Evolutionary conservation across 2,329 filamentous ascomycete species (phyloP).

Genomic region (Colletotrichum sansevieriae): DNA sequence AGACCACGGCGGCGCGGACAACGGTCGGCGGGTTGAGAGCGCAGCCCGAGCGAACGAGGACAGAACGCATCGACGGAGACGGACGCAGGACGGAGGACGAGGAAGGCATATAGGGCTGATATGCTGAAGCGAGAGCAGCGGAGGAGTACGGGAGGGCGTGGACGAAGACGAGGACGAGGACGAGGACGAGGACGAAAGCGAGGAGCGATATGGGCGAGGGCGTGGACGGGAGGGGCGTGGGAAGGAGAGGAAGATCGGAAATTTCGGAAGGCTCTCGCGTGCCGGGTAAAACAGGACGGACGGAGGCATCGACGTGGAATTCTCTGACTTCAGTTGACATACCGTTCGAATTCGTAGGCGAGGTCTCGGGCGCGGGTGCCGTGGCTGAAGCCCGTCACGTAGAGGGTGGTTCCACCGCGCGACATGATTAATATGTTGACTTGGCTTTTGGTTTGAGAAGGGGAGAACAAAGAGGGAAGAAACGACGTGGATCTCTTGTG

Average conservation of each 20-base stretch:
- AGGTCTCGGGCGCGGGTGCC: conserved; percentile 98
- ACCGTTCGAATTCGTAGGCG: conserved; percentile 99
- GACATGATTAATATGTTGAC: conserved; percentile 73
- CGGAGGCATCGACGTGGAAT: conserved; percentile 62
- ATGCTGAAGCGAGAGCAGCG: conserved; percentile 48
- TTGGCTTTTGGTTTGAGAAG: conserved; percentile 18
- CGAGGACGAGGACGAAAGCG: conserved; percentile 52
- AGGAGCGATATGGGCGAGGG: conserved; percentile 50
- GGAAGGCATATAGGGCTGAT: conserved; percentile 47
- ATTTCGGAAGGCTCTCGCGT: conserved; percentile 48
- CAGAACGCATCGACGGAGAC: conserved; percentile 46
- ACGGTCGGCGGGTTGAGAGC: conserved; percentile 23
- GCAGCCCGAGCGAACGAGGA: conserved; percentile 37
- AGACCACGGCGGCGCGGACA: conserved; percentile 29
- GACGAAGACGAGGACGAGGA: conserved; percentile 50
- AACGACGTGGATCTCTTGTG: conserved; percentile 7
- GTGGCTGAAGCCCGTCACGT: conserved; percentile 99
- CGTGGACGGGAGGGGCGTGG: conserved; percentile 50
- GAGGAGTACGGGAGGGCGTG: conserved; percentile 47
- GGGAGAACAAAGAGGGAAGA: conserved; percentile 27
- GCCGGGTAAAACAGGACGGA: conserved; percentile 56
- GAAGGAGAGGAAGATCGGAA: conserved; percentile 49
- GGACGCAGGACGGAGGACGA: conserved; percentile 56
- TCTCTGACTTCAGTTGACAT: conserved; percentile 72
- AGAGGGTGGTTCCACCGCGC: conserved; percentile 92